Evolutionary conservation across 2,329 filamentous ascomycete species (phyloP), one percentile per base, ranked within the genome.

Genomic region (Xylaria sp.): DNA sequence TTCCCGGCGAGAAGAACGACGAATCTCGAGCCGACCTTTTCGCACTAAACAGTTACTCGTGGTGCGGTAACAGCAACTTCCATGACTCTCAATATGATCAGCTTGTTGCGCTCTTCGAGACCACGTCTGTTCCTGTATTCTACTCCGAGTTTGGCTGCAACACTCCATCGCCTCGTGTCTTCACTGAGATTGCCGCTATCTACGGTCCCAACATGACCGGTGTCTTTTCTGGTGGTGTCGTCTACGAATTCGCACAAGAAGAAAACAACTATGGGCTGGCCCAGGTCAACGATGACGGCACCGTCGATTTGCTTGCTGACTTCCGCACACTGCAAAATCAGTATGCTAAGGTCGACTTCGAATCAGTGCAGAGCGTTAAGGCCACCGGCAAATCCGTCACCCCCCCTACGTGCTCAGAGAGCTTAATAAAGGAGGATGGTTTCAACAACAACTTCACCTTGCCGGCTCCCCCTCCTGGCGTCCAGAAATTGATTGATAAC

Each of bases 91-190:
- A 87, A 42, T 93, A 91, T 78, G 82, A 91, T 72, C 81, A 84
- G 21, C 83, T 93, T 42, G 88, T 92, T 57, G 78, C 82, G 1
- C 87, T 90, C 78, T 93, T 95, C 83, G 81, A 84, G 74, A 84
- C 84, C 71, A 87, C 86, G 47, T 87, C 90, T 18, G 86, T 94
- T 44, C 92, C 92, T 37, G 85, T 94, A 75, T 95, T 95, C 85
- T 94, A 93, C 84, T 93, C 91, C 71, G 93, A 96, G 78, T 91
- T 86, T 75, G 93, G 93, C 69, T 95, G 93, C 87, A 95, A 94
- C 83, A 83, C 85, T 44, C 88, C 89, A 16, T 78, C 82, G n/a
- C 90, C 91, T 16, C 91, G 93, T 73, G 81, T 89, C 74, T 96
- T 94, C 82, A 91, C 91, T 72, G 93, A 96, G 81, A 90, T 93